Evolutionary conservation across 441 rosid genomes (phyloP), one percentile per base, ranked within the genome.

Genomic region (Bocquillonia castaneifolia): DNA sequence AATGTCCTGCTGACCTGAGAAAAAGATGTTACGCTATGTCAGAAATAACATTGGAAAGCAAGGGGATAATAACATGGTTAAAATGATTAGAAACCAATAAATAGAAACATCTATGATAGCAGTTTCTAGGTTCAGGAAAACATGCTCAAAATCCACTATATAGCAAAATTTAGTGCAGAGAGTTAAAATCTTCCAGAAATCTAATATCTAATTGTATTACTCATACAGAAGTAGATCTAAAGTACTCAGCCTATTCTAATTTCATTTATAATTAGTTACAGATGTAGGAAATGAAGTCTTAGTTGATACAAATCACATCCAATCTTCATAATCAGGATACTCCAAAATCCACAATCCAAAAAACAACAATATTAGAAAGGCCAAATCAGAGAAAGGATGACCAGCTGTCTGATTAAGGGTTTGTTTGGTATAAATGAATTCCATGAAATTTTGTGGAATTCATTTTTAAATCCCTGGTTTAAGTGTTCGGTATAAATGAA

Each of bases 1-100:
- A 76, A 69, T 69, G 62, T 63, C 81, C 72, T 66, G 81, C 81
- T 54, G 77, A 56, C 74, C 88, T 79, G 80, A 70, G 64, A 76
- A 71, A 56, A 47, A 57, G 65, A 76, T 55, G n/a, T 56, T 67
- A 44, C 57, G 62, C 22, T 72, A 66, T 71, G 68, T 76, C 61
- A 67, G 76, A 67, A 40, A 71, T 31, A 57, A 78, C 63, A 42
- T 54, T 59, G 64, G 25, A 67, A 75, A 65, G 54, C 18, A 56
- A 63, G 1, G 17, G 25, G n/a, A n/a, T n/a, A 13, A 52, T 15
- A 36, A n/a, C 17, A 39, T 60, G 64, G 10, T n/a, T 48, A 22
- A 42, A 55, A 3, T 7, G 9, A 9, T 10, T 26, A 55, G 10
- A 22, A 63, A 13, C 1, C 10, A 36, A 0, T 5, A 4, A 36